Base-by-base conservation (phyloP, 2,329 filamentous ascomycete species). In the Pseudocercospora musae region DNA sequence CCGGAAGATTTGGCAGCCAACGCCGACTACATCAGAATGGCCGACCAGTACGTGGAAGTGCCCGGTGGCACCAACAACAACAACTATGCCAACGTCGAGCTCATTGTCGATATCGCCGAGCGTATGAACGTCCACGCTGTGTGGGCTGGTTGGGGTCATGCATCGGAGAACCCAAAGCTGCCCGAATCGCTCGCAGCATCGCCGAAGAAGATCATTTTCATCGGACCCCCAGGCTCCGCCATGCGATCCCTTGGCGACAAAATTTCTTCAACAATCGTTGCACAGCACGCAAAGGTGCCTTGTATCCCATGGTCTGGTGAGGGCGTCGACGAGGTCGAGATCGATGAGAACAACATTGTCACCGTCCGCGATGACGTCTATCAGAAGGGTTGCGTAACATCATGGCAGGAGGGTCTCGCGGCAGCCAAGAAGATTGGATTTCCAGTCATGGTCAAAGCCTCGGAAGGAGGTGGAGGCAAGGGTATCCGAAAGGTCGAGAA, bases 371-470 rank as follows among this genome's bases (percentile, higher is more conserved):
- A 96, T 58, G 81, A 92, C 5, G 75, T 96, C 62, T 99, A 99
- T 78, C 85, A 88, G 71, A 90, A 93, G 79, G 95, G 95, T 66
- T 99, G 95, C 78, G 95, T 96, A 53, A 86, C 86, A 75, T 92
- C 90, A 21, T 92, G 92, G 78, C 82, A 96, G 78, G 92, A 99
- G 79, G 95, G 94, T 79, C 85, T 99, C 56, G 81, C 86, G 74
- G 92, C 90, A 74, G 95, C 95, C 63, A 87, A 86, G 76, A 85
- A 91, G 74, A 99, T 99, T 77, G 95, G 95, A 69, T 99, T 99
- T 82, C 95, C 95, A 15, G 90, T 99, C 82, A 99, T 99, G 95
- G 92, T 99, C 78, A 99, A 99, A 84, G 95, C 95, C n/a, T 98
- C 95, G 2, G 95, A 99, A 82, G 95, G 95, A 81, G 95, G 95